Evolutionary conservation across 306 rosid genomes (phyloP), one percentile per base, ranked within the genome.

Genomic region (Quercus cerris): DNA sequence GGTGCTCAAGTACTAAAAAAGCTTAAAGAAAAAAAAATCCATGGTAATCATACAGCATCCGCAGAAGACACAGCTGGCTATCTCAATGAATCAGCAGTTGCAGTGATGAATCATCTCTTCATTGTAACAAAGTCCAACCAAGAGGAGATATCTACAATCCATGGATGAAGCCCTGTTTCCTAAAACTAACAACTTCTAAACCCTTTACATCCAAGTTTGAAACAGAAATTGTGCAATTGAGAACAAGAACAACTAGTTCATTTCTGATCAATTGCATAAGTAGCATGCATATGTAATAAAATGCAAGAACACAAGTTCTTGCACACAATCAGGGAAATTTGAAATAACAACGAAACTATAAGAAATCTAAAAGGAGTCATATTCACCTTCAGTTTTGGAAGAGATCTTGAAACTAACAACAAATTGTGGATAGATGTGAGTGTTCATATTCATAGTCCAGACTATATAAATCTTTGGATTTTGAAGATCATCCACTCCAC

Each of bases 361-460:
- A 25, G 70, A 83, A 27, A 28, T 23, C 30, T 23, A 75, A 55
- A 87, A 87, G 74, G 80, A 85, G 82, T 73, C 70, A 63, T 13
- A 20, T 82, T 87, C 93, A 92, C 98, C 98, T 94, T 88, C 87
- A 71, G 58, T 33, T 41, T 77, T 70, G 79, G 91, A 78, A 54
- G 89, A 71, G 73, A 85, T 78, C 88, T 88, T 92, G 94, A 94
- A 94, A 84, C 90, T 83, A 83, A 94, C 89, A 55, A 94, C 84
- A 27, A 83, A 89, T 87, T 94, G 97, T 35, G 97, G 97, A 90
- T 84, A 87, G 80, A 94, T 85, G 85, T 92, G 97, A 56, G 97
- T 88, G 64, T 91, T 89, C 86, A 84, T 81, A 75, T 92, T 94
- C 93, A 91, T 87, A 84, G 87, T 88, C 98, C 98, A 94, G 55